phyloP scores from a whole-genome alignment of 2,329 filamentous ascomycete species.

The Colletotrichum falcatum region DNA sequence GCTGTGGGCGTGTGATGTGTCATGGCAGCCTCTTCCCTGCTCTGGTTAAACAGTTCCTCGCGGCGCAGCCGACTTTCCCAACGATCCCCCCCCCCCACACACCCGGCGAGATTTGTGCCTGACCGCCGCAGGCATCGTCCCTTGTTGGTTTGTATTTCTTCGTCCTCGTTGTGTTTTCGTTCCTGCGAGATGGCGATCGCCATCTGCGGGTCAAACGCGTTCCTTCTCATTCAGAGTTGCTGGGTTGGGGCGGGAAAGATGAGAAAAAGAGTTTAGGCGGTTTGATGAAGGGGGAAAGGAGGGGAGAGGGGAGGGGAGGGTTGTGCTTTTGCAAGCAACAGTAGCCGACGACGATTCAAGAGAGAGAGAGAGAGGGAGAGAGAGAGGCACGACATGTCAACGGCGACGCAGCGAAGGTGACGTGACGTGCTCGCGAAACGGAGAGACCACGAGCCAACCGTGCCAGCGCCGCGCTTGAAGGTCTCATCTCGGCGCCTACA shows the following conservation, averaged over 20 bases:
- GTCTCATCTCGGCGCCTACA: conserved; percentile 5
- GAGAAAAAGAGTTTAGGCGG: neutral
- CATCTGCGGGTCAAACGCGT: neutral
- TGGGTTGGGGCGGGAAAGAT: no score
- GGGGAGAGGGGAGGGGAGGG: neutral
- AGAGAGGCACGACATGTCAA: neutral
- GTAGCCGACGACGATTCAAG: neutral
- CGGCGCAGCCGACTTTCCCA: neutral
- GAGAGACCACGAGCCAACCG: neutral
- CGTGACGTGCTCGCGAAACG: neutral
- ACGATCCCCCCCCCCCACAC: neutral
- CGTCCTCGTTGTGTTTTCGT: neutral
- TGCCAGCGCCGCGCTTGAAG: neutral
- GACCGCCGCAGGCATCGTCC: conserved; percentile 36
- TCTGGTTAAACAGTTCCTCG: neutral
- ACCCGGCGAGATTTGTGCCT: conserved; percentile 18
- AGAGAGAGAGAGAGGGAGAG: no score
- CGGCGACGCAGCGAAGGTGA: neutral
- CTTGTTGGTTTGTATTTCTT: neutral
- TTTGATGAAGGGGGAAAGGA: neutral
- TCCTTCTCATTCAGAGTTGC: neutral
- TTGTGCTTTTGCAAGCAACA: neutral
- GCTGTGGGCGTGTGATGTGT: no score
- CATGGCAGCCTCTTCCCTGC: conserved; percentile 6
- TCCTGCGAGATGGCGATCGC: conserved; percentile 26